Conservation (phyloP, 768 basidiomycete genomes). For the Clitopilus passeckerianus region DNA sequence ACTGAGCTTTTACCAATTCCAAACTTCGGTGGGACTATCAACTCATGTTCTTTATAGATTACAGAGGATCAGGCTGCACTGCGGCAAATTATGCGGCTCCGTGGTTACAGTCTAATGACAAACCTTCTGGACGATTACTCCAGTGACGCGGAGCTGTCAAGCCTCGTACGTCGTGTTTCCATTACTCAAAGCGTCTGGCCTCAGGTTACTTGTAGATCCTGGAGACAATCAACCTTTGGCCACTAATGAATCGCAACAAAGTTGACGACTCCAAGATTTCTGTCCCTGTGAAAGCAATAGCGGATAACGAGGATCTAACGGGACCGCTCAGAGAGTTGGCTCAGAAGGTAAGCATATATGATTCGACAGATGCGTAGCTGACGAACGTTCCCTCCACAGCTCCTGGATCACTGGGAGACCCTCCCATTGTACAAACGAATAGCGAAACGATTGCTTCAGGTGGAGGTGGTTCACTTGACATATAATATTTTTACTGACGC, state of each 20-base stretch:
- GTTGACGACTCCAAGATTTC: slow-evolving; percentile 75
- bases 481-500: neutral
- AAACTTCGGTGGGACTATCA: neutral
- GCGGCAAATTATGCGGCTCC: slow-evolving; percentile 83
- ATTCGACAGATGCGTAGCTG: neutral
- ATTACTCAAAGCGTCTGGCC: neutral
- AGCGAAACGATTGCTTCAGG: slow-evolving; percentile 57
- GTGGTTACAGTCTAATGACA: slow-evolving; percentile 90
- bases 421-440: slow-evolving; percentile 82
- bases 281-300: slow-evolving; percentile 52
- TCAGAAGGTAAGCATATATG: slow-evolving; percentile 42
- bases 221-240: slow-evolving; percentile 73
- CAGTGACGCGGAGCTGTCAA: slow-evolving; percentile 66
- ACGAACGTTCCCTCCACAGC: slow-evolving; percentile 29
- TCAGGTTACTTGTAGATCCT: slow-evolving; percentile 38
- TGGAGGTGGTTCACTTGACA: slow-evolving; percentile 6
- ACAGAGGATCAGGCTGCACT: slow-evolving; percentile 78
- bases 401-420: slow-evolving; percentile 76
- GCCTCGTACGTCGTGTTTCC: slow-evolving; percentile 45
- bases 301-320: slow-evolving; percentile 16
- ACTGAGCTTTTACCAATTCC: neutral
- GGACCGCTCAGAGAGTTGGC: slow-evolving; percentile 39
- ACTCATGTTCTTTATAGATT: slow-evolving; percentile 47
- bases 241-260: slow-evolving; percentile 82
- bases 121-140: slow-evolving; percentile 77